These are phyloP conservation scores for Pseudognaphalium luteoalbum DNA, from an alignment of 129 eudicot genomes.

Conservation along the genomic window DNA sequence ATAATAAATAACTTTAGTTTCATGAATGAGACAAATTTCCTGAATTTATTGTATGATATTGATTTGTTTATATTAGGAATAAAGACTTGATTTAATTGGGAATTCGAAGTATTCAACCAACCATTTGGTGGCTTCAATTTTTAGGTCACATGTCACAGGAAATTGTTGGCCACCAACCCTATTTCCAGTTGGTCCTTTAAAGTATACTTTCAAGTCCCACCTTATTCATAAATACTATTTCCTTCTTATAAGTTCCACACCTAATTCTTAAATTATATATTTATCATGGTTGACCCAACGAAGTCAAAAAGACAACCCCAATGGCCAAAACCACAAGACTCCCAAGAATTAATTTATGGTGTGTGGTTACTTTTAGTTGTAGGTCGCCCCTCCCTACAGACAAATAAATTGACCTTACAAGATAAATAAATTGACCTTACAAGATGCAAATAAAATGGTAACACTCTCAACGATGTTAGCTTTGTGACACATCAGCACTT, in stretches of 20 bases:
- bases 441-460: background rate
- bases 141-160: constrained; percentile 33
- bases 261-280: constrained; percentile 23
- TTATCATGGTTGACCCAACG: background rate
- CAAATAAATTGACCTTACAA: constrained; percentile 6
- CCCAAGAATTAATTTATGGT: constrained; percentile 4
- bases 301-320: constrained; percentile 23
- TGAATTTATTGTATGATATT: background rate
- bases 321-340: background rate
- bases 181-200: constrained; percentile 10
- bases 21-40: background rate
- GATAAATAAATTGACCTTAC: background rate
- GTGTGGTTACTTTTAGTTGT: constrained; percentile 11
- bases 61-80: background rate
- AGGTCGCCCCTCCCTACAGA: constrained; percentile 3
- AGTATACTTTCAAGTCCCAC: constrained; percentile 22
- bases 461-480: no score
- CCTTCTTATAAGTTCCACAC: constrained; percentile 24
- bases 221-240: background rate
- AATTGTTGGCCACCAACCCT: constrained; percentile 38
- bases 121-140: constrained; percentile 24
- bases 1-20: background rate
- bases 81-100: constrained; percentile 12
- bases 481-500: no score
- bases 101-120: constrained; percentile 24